These are phyloP conservation scores for Knoxia roxburghii DNA, from an alignment of 257 asterid genomes.

Conservation along the genomic window DNA sequence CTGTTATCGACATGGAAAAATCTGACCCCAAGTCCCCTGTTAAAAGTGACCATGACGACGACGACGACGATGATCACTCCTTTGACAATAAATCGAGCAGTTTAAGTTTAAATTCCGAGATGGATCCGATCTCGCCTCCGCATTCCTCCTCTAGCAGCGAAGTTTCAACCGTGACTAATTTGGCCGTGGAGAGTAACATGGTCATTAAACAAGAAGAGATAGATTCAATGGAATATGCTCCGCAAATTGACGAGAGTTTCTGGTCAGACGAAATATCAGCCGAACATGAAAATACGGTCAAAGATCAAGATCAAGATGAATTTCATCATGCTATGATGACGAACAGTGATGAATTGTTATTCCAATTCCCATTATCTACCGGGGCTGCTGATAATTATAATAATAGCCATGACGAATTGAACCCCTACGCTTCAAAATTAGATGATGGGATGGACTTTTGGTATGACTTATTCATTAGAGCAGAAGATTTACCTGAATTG, in stretches of 20 bases:
- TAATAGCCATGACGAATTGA: not conserved
- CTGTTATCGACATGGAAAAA: not conserved
- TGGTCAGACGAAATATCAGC: slow-evolving; percentile 50
- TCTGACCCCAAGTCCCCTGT: not conserved
- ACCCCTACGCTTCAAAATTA: slow-evolving; percentile 9
- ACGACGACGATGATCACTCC: too few relatives aligned
- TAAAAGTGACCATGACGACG: not conserved
- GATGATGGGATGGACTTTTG: slow-evolving; percentile 75
- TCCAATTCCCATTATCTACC: slow-evolving; percentile 20
- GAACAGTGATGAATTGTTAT: slow-evolving; percentile 6
- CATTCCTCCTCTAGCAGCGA: slow-evolving; percentile 57
- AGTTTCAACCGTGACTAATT: slow-evolving; percentile 52
- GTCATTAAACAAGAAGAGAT: slow-evolving; percentile 35
- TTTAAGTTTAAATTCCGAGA: too few relatives aligned
- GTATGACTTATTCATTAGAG: slow-evolving; percentile 62
- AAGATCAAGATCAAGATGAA: not conserved
- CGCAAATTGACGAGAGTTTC: slow-evolving; percentile 58
- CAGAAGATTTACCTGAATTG: slow-evolving; percentile 63
- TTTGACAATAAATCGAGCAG: too few relatives aligned
- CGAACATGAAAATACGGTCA: slow-evolving; percentile 4
- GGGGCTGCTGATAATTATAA: slow-evolving; percentile 1
- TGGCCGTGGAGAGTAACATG: not conserved
- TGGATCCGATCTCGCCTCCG: slow-evolving; percentile 31
- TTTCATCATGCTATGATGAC: not conserved
- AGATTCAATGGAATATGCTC: slow-evolving; percentile 39